Evolutionary conservation across 257 asterid genomes (phyloP).

Genomic region (Jasminum sambac): DNA sequence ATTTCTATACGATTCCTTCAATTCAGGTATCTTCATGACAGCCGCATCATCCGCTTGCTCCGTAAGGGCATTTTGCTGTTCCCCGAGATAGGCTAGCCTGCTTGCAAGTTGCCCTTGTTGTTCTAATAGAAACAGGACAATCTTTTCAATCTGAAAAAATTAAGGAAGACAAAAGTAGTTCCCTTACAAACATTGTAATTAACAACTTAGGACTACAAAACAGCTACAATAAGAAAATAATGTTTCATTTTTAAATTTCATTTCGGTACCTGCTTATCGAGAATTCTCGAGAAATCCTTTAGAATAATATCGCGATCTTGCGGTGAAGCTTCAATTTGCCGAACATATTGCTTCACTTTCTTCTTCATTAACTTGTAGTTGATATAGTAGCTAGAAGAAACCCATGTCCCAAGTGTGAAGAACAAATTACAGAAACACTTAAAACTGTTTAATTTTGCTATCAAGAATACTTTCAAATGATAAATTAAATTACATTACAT

Average conservation of each 20-base stretch:
- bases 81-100: slow-evolving; percentile 56
- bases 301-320: slow-evolving; percentile 61
- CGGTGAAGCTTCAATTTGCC: slow-evolving; percentile 53
- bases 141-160: slow-evolving; percentile 72
- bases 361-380: slow-evolving; percentile 91
- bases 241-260: not conserved
- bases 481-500: not conserved
- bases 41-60: slow-evolving; percentile 39
- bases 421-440: not conserved
- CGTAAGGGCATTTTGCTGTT: slow-evolving; percentile 54
- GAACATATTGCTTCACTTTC: slow-evolving; percentile 70
- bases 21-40: slow-evolving; percentile 42
- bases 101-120: slow-evolving; percentile 79
- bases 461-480: not conserved
- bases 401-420: slow-evolving; percentile 9
- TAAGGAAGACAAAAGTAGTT: slow-evolving; percentile 1
- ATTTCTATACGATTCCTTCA: slow-evolving; percentile 63
- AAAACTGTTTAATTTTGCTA: not conserved
- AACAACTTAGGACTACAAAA: not conserved
- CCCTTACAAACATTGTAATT: not conserved
- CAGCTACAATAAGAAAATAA: not conserved
- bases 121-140: slow-evolving; percentile 72
- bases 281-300: slow-evolving; percentile 76
- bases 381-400: slow-evolving; percentile 63
- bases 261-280: slow-evolving; percentile 68